Percentiles rank a stretch among this genome's conserved stretches.
Evolutionary conservation across 176 grass and related monocot genomes (phyloP).

Genomic region (Eragrostis nindensis): DNA sequence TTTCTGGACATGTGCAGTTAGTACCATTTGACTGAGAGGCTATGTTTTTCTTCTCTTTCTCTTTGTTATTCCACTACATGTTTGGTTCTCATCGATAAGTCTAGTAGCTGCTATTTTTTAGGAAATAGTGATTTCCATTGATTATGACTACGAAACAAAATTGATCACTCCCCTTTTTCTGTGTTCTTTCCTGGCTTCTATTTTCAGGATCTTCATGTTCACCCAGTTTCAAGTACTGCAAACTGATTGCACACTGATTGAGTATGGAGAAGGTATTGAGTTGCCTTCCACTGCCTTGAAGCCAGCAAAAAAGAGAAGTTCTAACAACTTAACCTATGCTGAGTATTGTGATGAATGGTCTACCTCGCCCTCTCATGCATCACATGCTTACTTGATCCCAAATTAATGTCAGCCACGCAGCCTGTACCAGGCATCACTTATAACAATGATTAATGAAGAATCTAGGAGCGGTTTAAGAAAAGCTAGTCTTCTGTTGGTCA

Average conservation of each 20-base stretch:
- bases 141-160: too few species aligned
- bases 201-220: conserved; percentile 73
- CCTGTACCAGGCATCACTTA: too few species aligned
- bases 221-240: conserved; percentile 54
- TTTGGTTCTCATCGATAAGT: too few species aligned
- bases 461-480: too few species aligned
- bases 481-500: too few species aligned
- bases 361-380: too few species aligned
- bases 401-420: too few species aligned
- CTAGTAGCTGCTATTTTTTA: too few species aligned
- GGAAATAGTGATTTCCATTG: not conserved
- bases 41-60: not conserved
- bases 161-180: conserved; percentile 13
- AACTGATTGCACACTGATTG: conserved; percentile 43
- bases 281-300: not conserved
- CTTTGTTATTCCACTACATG: not conserved
- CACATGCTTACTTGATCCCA: too few species aligned
- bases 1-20: too few species aligned
- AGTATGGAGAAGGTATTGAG: conserved; percentile 11
- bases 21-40: too few species aligned
- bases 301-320: not conserved
- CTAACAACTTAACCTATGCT: conserved; percentile 4
- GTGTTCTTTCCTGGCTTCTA: not conserved
- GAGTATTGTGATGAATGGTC: not conserved
- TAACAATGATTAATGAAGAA: too few species aligned